Percentiles rank a stretch among this genome's conserved stretches.
These are phyloP conservation scores for Xerocomus spinulosus DNA, from an alignment of 768 basidiomycete species.

Conservation along the genomic window DNA sequence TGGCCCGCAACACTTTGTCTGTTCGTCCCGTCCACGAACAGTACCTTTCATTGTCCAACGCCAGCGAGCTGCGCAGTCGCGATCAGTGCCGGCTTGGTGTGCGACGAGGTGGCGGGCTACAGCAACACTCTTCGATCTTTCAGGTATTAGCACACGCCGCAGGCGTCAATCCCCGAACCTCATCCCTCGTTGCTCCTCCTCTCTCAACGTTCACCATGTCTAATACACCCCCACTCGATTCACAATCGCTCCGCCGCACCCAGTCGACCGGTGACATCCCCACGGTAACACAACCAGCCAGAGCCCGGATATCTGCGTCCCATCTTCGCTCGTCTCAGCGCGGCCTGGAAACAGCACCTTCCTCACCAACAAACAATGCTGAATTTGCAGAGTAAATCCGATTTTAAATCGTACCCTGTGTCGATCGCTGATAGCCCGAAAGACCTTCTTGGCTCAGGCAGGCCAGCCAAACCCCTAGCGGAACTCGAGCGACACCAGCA, in stretches of 20 bases:
- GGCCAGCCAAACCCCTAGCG: slow-evolving; percentile 19
- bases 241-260: slow-evolving; percentile 32
- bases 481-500: slow-evolving; percentile 2
- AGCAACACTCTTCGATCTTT: slow-evolving; percentile 11
- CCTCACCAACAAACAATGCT: slow-evolving; percentile 16
- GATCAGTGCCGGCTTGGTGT: slow-evolving; percentile 19
- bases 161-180: slow-evolving; percentile 26
- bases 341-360: slow-evolving; percentile 16
- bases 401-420: slow-evolving; percentile 3
- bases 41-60: slow-evolving; percentile 2
- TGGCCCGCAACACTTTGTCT: slow-evolving; percentile 13
- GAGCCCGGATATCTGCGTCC: slow-evolving; percentile 28
- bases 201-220: slow-evolving; percentile 27
- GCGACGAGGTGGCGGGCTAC: slow-evolving; percentile 13
- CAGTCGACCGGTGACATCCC: slow-evolving; percentile 34
- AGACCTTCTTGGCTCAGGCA: slow-evolving; percentile 26
- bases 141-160: slow-evolving; percentile 22
- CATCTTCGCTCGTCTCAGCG: slow-evolving; percentile 26
- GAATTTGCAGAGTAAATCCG: slow-evolving; percentile 16
- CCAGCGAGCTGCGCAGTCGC: slow-evolving; percentile 5
- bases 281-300: slow-evolving; percentile 18
- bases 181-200: slow-evolving; percentile 10
- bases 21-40: background rate
- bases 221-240: slow-evolving; percentile 23
- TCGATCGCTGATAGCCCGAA: slow-evolving; percentile 21